phyloP scores from a whole-genome alignment of 495 filamentous ascomycete species.

The Pseudevernia furfuracea region DNA sequence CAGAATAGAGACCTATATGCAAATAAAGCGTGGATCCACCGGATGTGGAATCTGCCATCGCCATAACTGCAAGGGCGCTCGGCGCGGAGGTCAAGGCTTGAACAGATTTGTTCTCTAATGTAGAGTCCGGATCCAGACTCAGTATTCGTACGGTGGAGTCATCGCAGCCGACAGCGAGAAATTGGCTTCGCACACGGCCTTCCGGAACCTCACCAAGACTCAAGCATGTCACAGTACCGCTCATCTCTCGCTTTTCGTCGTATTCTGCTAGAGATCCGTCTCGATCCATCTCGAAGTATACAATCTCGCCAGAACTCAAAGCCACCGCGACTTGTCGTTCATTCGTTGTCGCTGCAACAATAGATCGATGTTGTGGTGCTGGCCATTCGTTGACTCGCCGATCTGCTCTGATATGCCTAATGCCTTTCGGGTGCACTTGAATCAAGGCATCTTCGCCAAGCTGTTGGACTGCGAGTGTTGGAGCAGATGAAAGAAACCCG shows the following conservation, averaged over 20 bases:
- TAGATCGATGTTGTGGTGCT: conserved; percentile 83
- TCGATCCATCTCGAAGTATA: conserved; percentile 93
- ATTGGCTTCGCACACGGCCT: conserved; percentile 75
- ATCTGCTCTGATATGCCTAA: conserved; percentile 76
- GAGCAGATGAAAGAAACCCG: conserved; percentile 76
- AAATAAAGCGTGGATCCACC: conserved; percentile 77
- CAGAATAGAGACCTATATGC: conserved; percentile 91
- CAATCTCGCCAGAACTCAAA: conserved; percentile 88
- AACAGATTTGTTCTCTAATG: conserved; percentile 84
- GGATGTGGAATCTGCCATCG: conserved; percentile 82
- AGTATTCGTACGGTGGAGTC: conserved; percentile 92
- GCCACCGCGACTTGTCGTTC: conserved; percentile 88
- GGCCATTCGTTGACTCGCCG: conserved; percentile 90
- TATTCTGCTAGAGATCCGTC: conserved; percentile 90
- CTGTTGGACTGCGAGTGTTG: conserved; percentile 87
- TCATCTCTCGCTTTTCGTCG: conserved; percentile 92
- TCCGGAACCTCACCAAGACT: conserved; percentile 91
- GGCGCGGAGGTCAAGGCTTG: conserved; percentile 87
- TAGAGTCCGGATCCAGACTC: conserved; percentile 81
- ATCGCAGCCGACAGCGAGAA: conserved; percentile 91
- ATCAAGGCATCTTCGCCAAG: conserved; percentile 88
- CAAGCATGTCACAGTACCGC: conserved; percentile 86
- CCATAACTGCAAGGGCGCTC: conserved; percentile 83
- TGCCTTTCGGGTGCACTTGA: conserved; percentile 91
- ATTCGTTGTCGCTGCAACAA: conserved; percentile 93